These are phyloP conservation scores for Albatrellus ellisii DNA, from an alignment of 768 basidiomycete genomes.

Conservation along the genomic window DNA sequence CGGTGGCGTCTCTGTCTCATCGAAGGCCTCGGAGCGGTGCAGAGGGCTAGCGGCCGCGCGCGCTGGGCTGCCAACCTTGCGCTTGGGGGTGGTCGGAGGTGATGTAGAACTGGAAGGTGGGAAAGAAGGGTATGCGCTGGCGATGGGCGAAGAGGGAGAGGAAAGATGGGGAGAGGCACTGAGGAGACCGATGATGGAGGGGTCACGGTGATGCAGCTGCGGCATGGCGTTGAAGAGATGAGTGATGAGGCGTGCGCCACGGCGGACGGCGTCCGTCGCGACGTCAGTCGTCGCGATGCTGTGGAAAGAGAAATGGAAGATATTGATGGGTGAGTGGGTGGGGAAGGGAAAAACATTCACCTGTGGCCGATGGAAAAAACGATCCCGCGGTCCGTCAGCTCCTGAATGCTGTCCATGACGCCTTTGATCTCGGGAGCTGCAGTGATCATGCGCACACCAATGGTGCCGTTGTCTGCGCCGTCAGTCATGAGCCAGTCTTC, in stretches of 20 bases:
- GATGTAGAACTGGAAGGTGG: constrained; percentile 11
- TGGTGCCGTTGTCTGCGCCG: constrained; percentile 17
- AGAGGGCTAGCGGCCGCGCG: too few species aligned
- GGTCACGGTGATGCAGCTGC: constrained; percentile 80
- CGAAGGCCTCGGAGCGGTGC: constrained; percentile 43
- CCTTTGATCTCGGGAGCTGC: constrained; percentile 81
- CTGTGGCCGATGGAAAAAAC: constrained; percentile 85
- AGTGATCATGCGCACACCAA: constrained; percentile 70
- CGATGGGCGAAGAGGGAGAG: constrained; percentile 23
- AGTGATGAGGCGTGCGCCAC: constrained; percentile 77
- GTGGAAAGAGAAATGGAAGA: too few species aligned
- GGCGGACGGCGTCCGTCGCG: constrained; percentile 55
- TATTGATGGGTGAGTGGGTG: constrained; percentile 4
- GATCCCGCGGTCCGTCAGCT: constrained; percentile 50
- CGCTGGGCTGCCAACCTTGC: too few species aligned
- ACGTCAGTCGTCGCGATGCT: constrained; percentile 66
- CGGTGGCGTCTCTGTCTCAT: constrained; percentile 44
- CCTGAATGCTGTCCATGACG: constrained; percentile 55
- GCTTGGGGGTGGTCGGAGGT: constrained; percentile 11
- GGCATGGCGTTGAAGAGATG: constrained; percentile 94
- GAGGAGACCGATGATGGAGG: constrained; percentile 80
- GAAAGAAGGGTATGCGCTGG: constrained; percentile 13
- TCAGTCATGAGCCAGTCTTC: constrained; percentile 56
- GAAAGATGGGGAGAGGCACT: constrained; percentile 60
- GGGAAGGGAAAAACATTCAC: constrained; percentile 23